A percentile compares a stretch with the other conserved stretches of the same genome.
Conservation (phyloP, 228 moss, liverwort and hornwort genomes). For the Sphagnum fallax region DNA sequence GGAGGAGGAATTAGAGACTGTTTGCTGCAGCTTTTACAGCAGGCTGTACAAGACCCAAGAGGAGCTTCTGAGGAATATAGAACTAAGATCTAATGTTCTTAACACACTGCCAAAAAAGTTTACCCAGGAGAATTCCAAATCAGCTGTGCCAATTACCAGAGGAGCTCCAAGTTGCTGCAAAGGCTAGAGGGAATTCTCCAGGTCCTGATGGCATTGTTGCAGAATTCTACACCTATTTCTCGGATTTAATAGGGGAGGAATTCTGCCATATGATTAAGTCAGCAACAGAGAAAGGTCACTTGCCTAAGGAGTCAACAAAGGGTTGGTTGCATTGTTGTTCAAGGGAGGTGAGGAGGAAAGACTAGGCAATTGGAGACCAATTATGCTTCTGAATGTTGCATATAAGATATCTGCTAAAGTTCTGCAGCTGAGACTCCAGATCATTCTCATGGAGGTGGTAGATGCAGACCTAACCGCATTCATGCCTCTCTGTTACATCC, state of each 20-base stretch:
- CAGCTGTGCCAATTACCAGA: too few relatives aligned
- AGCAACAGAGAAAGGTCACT: neutral
- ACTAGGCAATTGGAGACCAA: constrained; percentile 2
- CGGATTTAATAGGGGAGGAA: neutral
- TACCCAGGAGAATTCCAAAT: neutral
- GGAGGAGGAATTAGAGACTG: neutral
- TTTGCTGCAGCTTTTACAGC: neutral
- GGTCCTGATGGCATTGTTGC: neutral
- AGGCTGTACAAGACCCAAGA: neutral
- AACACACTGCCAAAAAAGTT: neutral
- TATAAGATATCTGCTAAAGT: constrained; percentile 4
- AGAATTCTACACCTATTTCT: neutral
- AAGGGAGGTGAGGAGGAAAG: neutral
- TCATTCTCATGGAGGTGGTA: neutral
- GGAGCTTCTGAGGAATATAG: neutral
- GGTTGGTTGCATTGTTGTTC: neutral
- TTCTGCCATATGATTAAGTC: neutral
- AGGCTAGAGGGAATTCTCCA: neutral
- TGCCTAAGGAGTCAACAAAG: neutral
- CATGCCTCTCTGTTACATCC: neutral
- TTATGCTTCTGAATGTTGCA: neutral
- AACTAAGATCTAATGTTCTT: neutral
- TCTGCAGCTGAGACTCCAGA: neutral
- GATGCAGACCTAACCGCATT: neutral
- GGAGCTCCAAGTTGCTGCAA: neutral